Percentiles rank a stretch among this genome's conserved stretches.
Evolutionary conservation across 192 early-diverging fungal genomes (phyloP).

Genomic region (Thoreauomyces humboldtii): DNA sequence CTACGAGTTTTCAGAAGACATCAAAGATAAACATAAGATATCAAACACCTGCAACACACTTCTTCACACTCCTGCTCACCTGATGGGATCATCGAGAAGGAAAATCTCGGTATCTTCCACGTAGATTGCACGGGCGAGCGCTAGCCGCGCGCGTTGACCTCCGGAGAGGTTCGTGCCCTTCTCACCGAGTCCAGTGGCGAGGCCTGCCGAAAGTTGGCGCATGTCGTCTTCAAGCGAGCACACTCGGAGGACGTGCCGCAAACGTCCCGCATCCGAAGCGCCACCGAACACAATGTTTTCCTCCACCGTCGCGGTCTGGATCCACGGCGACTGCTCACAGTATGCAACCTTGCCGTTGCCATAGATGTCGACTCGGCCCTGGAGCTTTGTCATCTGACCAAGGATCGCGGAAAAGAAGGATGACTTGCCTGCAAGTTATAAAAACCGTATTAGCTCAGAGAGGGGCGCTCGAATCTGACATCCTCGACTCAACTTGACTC

Average conservation of each 20-base stretch:
- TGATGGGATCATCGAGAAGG: constrained; percentile 31
- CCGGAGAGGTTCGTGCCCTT: constrained; percentile 88
- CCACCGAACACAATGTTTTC: constrained; percentile 38
- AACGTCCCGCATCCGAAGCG: constrained; percentile 13
- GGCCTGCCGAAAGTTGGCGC: constrained; percentile 28
- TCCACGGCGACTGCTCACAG: constrained; percentile 38
- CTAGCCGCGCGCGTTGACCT: constrained; percentile 79
- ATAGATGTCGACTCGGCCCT: constrained; percentile 31
- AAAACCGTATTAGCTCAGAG: no score
- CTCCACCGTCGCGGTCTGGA: constrained; percentile 31
- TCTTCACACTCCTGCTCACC: background rate
- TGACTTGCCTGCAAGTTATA: constrained; percentile 63
- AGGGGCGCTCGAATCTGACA: no score
- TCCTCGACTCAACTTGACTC: no score
- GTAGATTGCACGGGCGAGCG: constrained; percentile 73
- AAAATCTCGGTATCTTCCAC: constrained; percentile 37
- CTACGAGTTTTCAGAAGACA: no score
- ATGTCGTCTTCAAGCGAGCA: constrained; percentile 39
- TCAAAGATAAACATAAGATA: no score
- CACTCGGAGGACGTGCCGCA: constrained; percentile 13
- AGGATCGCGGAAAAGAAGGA: constrained; percentile 52
- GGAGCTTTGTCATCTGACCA: constrained; percentile 57
- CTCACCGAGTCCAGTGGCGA: constrained; percentile 56
- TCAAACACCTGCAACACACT: no score
- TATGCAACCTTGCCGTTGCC: constrained; percentile 57